A percentile compares a stretch with the other conserved stretches of the same genome.
phyloP scores from a whole-genome alignment of 176 grass and related monocot species.

The Saccharum spontaneum region DNA sequence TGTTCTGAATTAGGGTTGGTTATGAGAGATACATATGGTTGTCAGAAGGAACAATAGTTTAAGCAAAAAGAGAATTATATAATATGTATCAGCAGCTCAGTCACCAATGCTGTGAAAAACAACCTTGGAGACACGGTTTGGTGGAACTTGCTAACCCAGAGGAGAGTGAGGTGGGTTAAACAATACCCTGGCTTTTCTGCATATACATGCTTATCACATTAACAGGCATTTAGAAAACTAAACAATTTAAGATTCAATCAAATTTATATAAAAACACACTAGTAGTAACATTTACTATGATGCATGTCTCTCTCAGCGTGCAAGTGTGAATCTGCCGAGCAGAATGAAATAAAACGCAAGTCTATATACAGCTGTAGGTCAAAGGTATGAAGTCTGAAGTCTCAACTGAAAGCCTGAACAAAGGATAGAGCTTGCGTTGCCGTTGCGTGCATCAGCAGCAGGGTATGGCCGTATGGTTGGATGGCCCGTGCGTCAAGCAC shows the following conservation, averaged over 20 bases:
- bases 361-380: neutral
- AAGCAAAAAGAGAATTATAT: neutral
- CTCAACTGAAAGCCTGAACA: neutral
- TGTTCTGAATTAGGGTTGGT: neutral
- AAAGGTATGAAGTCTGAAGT: neutral
- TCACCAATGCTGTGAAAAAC: conserved; percentile 23
- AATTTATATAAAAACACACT: too few species aligned
- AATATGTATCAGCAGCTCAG: neutral
- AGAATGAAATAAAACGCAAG: neutral
- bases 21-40: conserved; percentile 3
- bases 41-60: neutral
- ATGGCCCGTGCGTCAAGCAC: neutral
- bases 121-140: neutral
- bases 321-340: neutral
- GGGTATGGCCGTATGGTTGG: neutral
- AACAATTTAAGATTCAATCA: neutral
- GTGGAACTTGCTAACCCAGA: neutral
- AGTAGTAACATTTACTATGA: too few species aligned
- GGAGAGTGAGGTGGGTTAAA: neutral
- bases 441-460: neutral
- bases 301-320: neutral
- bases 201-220: neutral
- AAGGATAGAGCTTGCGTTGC: neutral
- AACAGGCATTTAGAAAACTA: neutral
- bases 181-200: neutral